Percentiles rank a stretch among this genome's conserved stretches.
Conservation (phyloP, 768 basidiomycete species). For the Tricholomella constricta region DNA sequence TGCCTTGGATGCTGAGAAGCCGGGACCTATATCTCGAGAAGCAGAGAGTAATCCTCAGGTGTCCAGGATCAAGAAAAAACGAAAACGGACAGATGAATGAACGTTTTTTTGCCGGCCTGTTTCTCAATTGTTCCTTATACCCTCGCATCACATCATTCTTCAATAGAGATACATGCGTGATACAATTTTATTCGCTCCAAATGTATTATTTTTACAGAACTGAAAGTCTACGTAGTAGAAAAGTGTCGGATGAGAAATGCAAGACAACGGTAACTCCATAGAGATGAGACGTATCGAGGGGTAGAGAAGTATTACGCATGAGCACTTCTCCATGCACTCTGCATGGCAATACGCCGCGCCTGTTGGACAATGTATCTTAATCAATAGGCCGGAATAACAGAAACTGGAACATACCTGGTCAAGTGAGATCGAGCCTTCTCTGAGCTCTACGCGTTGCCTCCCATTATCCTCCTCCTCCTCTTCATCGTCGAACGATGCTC, state of each 20-base stretch:
- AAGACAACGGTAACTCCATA: slow-evolving; percentile 14
- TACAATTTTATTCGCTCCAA: slow-evolving; percentile 14
- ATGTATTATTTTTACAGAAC: slow-evolving; percentile 13
- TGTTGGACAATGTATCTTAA: slow-evolving; percentile 26
- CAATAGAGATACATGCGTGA: neutral
- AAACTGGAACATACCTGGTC: slow-evolving; percentile 70
- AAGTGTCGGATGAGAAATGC: slow-evolving; percentile 1
- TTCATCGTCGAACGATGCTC: slow-evolving; percentile 47
- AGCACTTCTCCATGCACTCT: slow-evolving; percentile 84
- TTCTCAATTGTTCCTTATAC: neutral
- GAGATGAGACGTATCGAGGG: slow-evolving; percentile 7
- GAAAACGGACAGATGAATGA: slow-evolving; percentile 10
- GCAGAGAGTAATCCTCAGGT: neutral
- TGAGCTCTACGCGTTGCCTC: slow-evolving; percentile 73
- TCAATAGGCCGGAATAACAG: slow-evolving; percentile 1
- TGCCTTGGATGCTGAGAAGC: neutral
- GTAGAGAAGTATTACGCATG: slow-evolving; percentile 42
- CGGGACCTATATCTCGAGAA: neutral
- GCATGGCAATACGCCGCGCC: slow-evolving; percentile 86
- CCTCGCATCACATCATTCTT: neutral
- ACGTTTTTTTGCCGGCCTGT: neutral
- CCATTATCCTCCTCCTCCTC: slow-evolving; percentile 78
- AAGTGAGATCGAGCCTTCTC: slow-evolving; percentile 84
- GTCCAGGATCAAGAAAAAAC: slow-evolving; percentile 16
- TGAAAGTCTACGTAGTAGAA: slow-evolving; percentile 17